Evolutionary conservation across 192 early-diverging fungal species (phyloP), one percentile per base, ranked within the genome.

Genomic region (Entomortierella chlamydospora): DNA sequence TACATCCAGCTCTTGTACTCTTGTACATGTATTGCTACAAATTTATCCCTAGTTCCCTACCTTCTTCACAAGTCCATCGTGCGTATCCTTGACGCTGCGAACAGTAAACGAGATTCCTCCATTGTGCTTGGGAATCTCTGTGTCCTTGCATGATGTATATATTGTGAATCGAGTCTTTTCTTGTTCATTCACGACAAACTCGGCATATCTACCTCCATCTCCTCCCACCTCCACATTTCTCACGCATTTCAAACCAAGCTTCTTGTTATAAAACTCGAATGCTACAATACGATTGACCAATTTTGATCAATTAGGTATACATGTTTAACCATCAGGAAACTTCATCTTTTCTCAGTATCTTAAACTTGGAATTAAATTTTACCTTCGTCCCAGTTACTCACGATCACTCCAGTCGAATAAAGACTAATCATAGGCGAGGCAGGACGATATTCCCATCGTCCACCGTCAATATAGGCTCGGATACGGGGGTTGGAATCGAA

Each of bases 361-460:
- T n/a, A n/a, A n/a, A n/a, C n/a, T n/a, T n/a, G n/a, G n/a, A n/a
- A n/a, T n/a, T n/a, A n/a, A 49, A 29, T 22, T 61, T 34, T 62
- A 68, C 73, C 54, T 34, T 39, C 34, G 28, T 79, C 61, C 57
- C 56, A 65, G 47, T 79, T 55, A 12, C 18, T 45, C 11, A 54
- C 51, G 28, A 56, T 53, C 23, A 70, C 57, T 26, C 76, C 76
- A 0, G 68, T 41, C 26, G 76, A 70, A 47, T 70, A 69, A 23
- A 78, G 29, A 15, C 61, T 57, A 13, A 50, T 26, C 20, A 70
- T 28, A n/a, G 67, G 55, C 7, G 39, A 25, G 0, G 67, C 54
- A 28, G 76, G 67, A 13, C 68, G 76, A 37, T 61, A 37, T 31
- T 79, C 51, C 76, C 76, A 79, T 50, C 76, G 76, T 31, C 76